Base-by-base conservation (phyloP, 768 basidiomycete genomes). In the Tricholomella constricta region DNA sequence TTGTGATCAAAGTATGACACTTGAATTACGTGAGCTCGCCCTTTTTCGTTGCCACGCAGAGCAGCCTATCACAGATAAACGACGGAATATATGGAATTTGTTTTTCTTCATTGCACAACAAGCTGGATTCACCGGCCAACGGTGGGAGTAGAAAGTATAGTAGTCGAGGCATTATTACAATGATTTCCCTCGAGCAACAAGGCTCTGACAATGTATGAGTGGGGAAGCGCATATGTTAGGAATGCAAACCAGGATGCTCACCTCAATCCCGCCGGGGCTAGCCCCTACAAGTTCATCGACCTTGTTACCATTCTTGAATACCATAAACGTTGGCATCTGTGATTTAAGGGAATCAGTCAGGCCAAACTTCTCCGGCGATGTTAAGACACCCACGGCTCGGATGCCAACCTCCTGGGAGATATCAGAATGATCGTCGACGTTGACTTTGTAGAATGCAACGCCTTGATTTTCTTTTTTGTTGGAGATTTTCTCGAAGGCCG, bases 391-490 rank as follows among this genome's bases (percentile, higher is more conserved):
- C 32, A 57, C 56, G 31, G 56, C 56, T 5, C 56, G 52, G 34
- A 58, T 26, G 2, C 44, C 48, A 42, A 79, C 81, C 67, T 87
- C 84, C 53, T 80, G 67, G 1, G 80, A 64, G 45, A 88, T 80
- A 0, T 78, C 75, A 4, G 62, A 55, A 47, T 79, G 78, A 27
- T 72, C 73, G 58, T 92, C 90, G 31, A 89, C 80, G 55, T 93
- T 82, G 50, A 91, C 83, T 65, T 87, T 88, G 76, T 84, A 88
- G 66, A 89, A 86, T 15, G 76, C 74, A 47, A 87, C 63, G 14
- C 64, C 71, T 2, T 68, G 55, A 46, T 60, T 64, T 19, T 67
- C 63, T 8, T 60, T 58, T 11, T 62, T 36, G 0, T 69, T 57
- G 4, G 82, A 74, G n/a, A 86, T 61, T 56, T 76, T 71, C 66